Base-by-base conservation (phyloP, 805 yeast genomes). In the Candida takata region DNA sequence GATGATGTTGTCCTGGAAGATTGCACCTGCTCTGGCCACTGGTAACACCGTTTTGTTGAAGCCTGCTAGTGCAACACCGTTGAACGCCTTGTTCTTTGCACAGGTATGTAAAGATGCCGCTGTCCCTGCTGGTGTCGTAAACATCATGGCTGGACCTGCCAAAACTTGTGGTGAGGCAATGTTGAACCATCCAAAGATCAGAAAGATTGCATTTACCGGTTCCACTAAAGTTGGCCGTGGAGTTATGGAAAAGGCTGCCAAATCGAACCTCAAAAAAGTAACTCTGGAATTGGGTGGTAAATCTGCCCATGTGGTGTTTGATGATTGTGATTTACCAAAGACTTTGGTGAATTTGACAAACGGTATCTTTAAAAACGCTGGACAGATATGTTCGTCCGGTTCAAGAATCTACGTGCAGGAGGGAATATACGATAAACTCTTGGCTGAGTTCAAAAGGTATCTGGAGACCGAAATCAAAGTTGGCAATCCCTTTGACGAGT, bases 231-330 rank as follows among this genome's bases (percentile, higher is more conserved):
- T 79, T 43, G 92, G 92, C 63, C 78, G 75, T 58, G 66, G 64
- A 52, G 79, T 82, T 45, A 80, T 82, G 77, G 67, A 67, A 43
- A 71, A 70, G 49, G 82, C 85, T 52, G 80, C 85, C 42, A 70
- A 74, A 44, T 66, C 84, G n/a, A 72, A 72, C 62, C 68, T 81
- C 67, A 82, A 82, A 72, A 81, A 81, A 65, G 81, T 80, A 35
- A 80, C 90, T 33, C 67, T 82, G 61, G 92, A 82, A 64, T 70
- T 81, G 52, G 92, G 92, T 61, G 92, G 92, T 61, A 82, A 82
- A 61, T 79, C 87, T 40, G 84, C 88, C 52, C 78, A 80, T 57
- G 70, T 82, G 52, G 78, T 82, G 28, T 81, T 81, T 54, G 67
- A 72, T 47, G 92, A 82, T 57, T 82, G 80, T 43, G 67, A 79